Conservation (phyloP, 495 filamentous ascomycete species). For the Xylaria cubensis region DNA sequence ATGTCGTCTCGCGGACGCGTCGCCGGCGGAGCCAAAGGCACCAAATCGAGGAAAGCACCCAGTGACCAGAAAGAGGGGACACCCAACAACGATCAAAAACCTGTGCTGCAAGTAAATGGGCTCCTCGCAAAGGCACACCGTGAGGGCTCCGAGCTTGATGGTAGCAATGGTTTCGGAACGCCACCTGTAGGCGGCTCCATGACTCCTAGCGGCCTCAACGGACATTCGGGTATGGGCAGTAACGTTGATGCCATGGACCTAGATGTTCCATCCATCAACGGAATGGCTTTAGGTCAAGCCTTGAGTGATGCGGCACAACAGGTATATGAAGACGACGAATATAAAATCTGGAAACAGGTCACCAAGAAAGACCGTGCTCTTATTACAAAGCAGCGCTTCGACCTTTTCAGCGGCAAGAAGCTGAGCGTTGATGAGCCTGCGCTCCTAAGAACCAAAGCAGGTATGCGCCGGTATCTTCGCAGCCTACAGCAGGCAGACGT, state of each 20-base stretch:
- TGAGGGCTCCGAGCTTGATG: conserved; percentile 62
- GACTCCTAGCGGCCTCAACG: conserved; percentile 78
- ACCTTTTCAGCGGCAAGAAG: conserved; percentile 82
- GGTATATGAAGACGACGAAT: conserved; percentile 78
- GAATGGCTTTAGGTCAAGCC: conserved; percentile 61
- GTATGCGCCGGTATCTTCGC: conserved; percentile 75
- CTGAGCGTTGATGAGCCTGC: conserved; percentile 89
- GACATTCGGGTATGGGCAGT: conserved; percentile 66
- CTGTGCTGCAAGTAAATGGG: conserved; percentile 59
- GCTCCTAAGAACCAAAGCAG: conserved; percentile 72
- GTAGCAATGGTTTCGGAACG: conserved; percentile 85
- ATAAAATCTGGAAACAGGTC: conserved; percentile 98
- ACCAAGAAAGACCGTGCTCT: conserved; percentile 96
- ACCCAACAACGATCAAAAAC: conserved; percentile 70
- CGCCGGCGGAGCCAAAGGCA: conserved; percentile 76
- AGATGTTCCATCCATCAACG: conserved; percentile 71
- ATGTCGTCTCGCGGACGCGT: conserved; percentile 96
- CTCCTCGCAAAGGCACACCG: conserved; percentile 53
- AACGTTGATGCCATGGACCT: conserved; percentile 84
- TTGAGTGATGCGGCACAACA: conserved; percentile 60
- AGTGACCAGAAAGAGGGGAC: conserved; percentile 81
- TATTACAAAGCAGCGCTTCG: conserved; percentile 78
- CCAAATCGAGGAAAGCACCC: conserved; percentile 80
- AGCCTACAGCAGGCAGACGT: conserved; percentile 68
- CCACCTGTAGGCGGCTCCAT: conserved; percentile 78